Evolutionary conservation across 208 protist species (phyloP).

Genomic region (Wallacemonas rigidus): DNA sequence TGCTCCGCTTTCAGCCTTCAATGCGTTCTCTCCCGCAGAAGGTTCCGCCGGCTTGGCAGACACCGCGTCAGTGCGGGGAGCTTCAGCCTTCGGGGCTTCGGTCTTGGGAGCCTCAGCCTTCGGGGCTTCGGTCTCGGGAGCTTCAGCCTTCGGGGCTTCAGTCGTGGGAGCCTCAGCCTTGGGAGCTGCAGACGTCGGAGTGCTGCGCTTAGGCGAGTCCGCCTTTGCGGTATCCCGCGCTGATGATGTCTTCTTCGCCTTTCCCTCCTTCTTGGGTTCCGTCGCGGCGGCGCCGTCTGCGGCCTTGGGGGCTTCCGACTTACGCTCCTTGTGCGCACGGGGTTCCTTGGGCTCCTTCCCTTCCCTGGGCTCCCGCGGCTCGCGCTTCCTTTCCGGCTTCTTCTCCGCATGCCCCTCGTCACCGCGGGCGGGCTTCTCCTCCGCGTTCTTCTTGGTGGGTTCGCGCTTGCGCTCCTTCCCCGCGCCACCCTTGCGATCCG

Average conservation of each 20-base stretch:
- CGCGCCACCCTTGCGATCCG: not conserved
- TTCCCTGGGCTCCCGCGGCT: constrained; percentile 18
- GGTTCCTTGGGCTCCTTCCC: constrained; percentile 3
- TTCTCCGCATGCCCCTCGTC: constrained; percentile 20
- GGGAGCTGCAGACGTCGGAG: not conserved
- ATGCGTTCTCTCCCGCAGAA: no score
- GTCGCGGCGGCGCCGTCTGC: not conserved
- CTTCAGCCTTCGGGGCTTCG: not conserved
- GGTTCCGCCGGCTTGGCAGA: no score
- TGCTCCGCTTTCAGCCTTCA: no score
- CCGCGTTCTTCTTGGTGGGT: constrained; percentile 3
- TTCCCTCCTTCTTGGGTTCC: constrained; percentile 25
- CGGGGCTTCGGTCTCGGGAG: not conserved
- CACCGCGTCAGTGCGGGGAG: no score
- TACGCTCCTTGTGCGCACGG: not conserved
- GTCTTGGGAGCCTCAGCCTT: constrained; percentile 4
- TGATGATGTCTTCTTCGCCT: constrained; percentile 20
- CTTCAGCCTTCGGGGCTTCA: not conserved
- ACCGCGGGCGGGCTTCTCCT: constrained; percentile 19
- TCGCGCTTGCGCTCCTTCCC: constrained; percentile 4
- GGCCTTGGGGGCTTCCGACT: not conserved
- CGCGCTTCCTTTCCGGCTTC: constrained; percentile 19
- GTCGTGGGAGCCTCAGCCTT: not conserved
- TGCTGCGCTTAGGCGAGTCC: not conserved
- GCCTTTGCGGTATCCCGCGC: constrained; percentile 17